Evolutionary conservation across 2,329 filamentous ascomycete species (phyloP).

Genomic region (Pseudogymnoascus sp.): DNA sequence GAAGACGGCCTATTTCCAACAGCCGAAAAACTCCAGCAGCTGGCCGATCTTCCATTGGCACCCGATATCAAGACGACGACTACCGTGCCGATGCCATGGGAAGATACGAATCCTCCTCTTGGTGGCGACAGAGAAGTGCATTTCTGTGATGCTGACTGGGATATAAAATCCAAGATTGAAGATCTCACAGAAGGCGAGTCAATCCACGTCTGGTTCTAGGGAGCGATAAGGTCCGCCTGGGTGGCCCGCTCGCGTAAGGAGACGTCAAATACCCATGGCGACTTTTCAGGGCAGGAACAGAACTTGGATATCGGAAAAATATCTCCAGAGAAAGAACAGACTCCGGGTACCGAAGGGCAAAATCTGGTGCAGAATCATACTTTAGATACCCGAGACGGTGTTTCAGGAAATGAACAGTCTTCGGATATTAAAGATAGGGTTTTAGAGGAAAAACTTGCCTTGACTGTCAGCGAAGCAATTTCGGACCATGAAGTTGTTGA

Average conservation of each 20-base stretch:
- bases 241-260: too few species aligned
- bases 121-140: not conserved
- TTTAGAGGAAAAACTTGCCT: too few species aligned
- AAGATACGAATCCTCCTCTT: not conserved
- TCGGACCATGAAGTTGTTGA: not conserved
- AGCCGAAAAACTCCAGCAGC: not conserved
- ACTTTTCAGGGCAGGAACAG: not conserved
- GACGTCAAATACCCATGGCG: too few species aligned
- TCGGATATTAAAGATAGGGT: not conserved
- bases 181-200: not conserved
- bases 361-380: not conserved
- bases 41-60: not conserved
- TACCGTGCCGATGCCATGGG: not conserved
- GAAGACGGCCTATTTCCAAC: not conserved
- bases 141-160: not conserved
- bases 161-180: not conserved
- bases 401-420: not conserved
- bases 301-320: not conserved
- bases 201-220: not conserved
- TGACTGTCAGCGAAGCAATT: not conserved
- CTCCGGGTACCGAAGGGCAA: not conserved
- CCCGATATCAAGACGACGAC: not conserved
- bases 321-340: not conserved
- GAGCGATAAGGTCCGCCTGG: not conserved
- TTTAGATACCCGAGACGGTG: not conserved